These are phyloP conservation scores for Saccharomycopsis sp. DNA, from an alignment of 805 yeast genomes.

Conservation along the genomic window DNA sequence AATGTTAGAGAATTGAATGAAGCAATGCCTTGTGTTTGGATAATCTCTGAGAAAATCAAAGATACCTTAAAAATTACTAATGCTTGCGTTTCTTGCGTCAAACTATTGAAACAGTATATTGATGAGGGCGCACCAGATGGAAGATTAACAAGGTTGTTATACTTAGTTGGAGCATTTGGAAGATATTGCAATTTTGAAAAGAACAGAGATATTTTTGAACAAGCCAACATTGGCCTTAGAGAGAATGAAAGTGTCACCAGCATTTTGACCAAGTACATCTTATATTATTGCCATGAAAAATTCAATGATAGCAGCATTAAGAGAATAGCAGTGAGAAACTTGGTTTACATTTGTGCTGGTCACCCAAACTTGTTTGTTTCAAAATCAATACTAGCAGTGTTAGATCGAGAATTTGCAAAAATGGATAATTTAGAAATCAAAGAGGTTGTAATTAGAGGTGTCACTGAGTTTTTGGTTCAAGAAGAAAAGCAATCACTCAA, in stretches of 20 bases:
- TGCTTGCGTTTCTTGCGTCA: constrained; percentile 59
- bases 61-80: constrained; percentile 45
- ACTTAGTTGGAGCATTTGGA: constrained; percentile 65
- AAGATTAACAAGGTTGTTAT: constrained; percentile 49
- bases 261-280: constrained; percentile 50
- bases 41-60: constrained; percentile 39
- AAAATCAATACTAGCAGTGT: constrained; percentile 34
- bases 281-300: constrained; percentile 41
- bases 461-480: constrained; percentile 47
- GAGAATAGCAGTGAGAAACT: constrained; percentile 47
- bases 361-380: constrained; percentile 63
- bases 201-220: constrained; percentile 33
- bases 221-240: constrained; percentile 35
- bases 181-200: constrained; percentile 56
- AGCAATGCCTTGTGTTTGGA: constrained; percentile 68
- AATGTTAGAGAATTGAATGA: constrained; percentile 55
- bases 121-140: constrained; percentile 29
- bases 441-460: constrained; percentile 47
- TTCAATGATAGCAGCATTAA: constrained; percentile 33
- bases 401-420: constrained; percentile 43
- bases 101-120: constrained; percentile 42
- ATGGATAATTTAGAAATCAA: constrained; percentile 30
- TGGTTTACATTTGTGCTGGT: constrained; percentile 51
- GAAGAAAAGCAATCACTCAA: constrained; percentile 40
- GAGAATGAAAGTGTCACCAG: constrained; percentile 51